Percentiles rank a stretch among this genome's conserved stretches.
Evolutionary conservation across 1,139 yeast species (phyloP).

Genomic region (Suhomyces panamericanus): DNA sequence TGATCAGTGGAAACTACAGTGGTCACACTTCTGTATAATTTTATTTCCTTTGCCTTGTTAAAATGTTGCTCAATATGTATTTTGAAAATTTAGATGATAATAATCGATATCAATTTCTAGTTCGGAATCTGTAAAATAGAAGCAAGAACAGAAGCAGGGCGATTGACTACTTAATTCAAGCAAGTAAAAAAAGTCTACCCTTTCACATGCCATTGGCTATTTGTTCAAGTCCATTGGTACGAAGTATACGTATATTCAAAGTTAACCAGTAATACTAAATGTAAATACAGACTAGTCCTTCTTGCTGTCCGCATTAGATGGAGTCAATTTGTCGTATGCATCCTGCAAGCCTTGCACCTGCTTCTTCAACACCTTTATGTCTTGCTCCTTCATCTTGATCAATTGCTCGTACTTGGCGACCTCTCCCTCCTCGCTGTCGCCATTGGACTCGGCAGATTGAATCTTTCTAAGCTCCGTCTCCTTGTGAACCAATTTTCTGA

Average conservation of each 20-base stretch:
- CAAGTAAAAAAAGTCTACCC: no score
- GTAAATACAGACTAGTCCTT: neutral
- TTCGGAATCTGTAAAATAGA: neutral
- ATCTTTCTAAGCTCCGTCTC: conserved; percentile 44
- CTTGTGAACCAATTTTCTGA: conserved; percentile 59
- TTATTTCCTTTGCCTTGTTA: conserved; percentile 4
- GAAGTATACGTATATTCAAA: no score
- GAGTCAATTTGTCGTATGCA: conserved; percentile 49
- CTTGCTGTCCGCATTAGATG: conserved; percentile 5
- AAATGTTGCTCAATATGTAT: conserved; percentile 1
- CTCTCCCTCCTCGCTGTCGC: conserved; percentile 25
- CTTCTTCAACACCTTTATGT: conserved; percentile 50
- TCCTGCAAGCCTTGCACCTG: conserved; percentile 56
- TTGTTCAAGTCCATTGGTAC: no score
- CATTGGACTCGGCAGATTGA: conserved; percentile 18
- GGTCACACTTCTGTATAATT: conserved; percentile 22
- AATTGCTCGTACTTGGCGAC: conserved; percentile 42
- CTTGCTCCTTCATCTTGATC: conserved; percentile 46
- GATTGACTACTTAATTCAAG: no score
- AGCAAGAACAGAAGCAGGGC: neutral
- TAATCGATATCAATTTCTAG: neutral
- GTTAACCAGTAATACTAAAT: no score
- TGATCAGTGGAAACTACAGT: conserved; percentile 40
- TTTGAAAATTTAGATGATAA: neutral
- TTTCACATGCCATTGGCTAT: no score